Evolutionary conservation across 2,329 filamentous ascomycete genomes (phyloP), one percentile per base, ranked within the genome.

Genomic region (Alternaria infectoria): DNA sequence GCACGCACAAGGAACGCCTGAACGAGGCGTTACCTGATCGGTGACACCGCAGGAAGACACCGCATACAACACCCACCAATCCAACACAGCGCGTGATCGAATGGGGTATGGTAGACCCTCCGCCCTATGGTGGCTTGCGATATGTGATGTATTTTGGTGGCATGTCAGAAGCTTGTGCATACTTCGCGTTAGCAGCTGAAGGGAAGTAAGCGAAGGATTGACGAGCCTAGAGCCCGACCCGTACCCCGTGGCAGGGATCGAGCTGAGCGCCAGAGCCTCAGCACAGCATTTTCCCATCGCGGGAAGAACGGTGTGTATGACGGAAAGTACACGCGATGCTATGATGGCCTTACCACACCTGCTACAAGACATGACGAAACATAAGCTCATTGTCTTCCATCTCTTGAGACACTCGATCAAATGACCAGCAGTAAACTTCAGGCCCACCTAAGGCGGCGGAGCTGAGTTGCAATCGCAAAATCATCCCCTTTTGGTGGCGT

Each of bases 101-200:
- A 49, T 47, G 30, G 47, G 62, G 65, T 45, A 45, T 68, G 68
- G 60, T 46, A 23, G 32, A 49, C 50, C 40, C 56, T 59, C 26
- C 44, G 32, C 54, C 19, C 23, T 59, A 50, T 44, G 47, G 64
- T 57, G 64, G 65, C 66, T 71, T 59, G 62, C 59, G 28, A 49
- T 51, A 49, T 47, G 47, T 59, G 36, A 61, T 50, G 61, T 66
- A 65, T 62, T 61, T 68, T 66, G 61, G 67, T 67, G 30, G 58
- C 54, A 59, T 55, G 64, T 64, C 51, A 68, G 64, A 71, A 65
- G 68, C 69, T 69, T 73, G 45, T 47, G 36, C 57, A 52, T 52
- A 47, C 15, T 45, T 54, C 52, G 65, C 64, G 62, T 63, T 65
- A 60, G 52, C 57, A 61, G 46, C 66, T 66, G 32, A 54, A 69